Percentiles rank a stretch among this genome's conserved stretches.
Evolutionary conservation across 805 yeast species (phyloP).

Genomic region (Sugiyamaella marilandica): DNA sequence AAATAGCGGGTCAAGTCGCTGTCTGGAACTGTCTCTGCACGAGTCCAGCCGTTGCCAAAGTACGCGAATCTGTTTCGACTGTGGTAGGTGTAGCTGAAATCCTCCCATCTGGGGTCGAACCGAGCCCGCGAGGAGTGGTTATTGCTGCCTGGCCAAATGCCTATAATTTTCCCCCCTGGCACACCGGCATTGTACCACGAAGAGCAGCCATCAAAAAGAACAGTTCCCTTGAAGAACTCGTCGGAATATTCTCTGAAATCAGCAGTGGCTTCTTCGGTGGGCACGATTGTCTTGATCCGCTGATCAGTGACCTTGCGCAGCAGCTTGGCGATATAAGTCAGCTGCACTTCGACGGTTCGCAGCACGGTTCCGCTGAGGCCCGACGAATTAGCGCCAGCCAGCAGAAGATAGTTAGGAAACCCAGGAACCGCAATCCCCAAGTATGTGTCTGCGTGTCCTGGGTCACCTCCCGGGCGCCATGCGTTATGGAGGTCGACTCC

Average conservation of each 20-base stretch:
- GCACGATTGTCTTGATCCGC: conserved; percentile 9
- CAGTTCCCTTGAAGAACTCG: conserved; percentile 8
- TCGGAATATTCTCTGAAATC: conserved; percentile 11
- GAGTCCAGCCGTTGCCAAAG: conserved; percentile 12
- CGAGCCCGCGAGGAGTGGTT: conserved; percentile 9
- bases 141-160: conserved; percentile 16
- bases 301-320: conserved; percentile 7
- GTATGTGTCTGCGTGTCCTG: conserved; percentile 12
- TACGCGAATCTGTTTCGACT: conserved; percentile 7
- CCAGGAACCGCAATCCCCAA: conserved; percentile 12
- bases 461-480: conserved; percentile 6
- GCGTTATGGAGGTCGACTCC: conserved; percentile 8
- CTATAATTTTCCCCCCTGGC: conserved; percentile 8
- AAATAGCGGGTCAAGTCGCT: conserved; percentile 7
- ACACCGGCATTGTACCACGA: conserved; percentile 16
- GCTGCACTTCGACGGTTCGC: conserved; percentile 10
- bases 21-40: conserved; percentile 1
- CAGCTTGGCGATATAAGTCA: conserved; percentile 8
- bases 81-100: conserved; percentile 7
- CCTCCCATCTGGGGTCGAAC: conserved; percentile 14
- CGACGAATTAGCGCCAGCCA: conserved; percentile 9
- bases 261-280: conserved; percentile 7
- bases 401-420: conserved; percentile 12
- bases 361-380: conserved; percentile 12
- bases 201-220: conserved; percentile 10